These are phyloP conservation scores for Carex myosuroides DNA, from an alignment of 176 grass and related monocot genomes.

Conservation along the genomic window DNA sequence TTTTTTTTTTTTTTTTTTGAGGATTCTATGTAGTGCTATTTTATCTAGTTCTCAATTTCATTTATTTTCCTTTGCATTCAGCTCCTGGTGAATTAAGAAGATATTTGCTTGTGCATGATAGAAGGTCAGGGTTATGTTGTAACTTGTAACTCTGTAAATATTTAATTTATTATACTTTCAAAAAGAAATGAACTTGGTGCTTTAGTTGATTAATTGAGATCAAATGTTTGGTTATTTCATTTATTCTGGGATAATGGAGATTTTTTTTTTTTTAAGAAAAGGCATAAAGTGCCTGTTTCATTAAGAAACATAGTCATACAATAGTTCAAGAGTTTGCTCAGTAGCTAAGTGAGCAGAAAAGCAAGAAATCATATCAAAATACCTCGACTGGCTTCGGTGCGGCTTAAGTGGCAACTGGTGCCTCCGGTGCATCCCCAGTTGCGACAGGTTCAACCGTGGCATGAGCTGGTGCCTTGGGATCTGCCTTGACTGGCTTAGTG, in stretches of 20 bases:
- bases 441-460: no score
- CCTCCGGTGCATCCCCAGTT: no score
- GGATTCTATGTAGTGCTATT: background rate
- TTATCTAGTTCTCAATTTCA: background rate
- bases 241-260: background rate
- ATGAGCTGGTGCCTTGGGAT: no score
- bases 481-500: no score
- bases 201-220: slow-evolving; percentile 8
- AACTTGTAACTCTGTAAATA: background rate
- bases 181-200: background rate
- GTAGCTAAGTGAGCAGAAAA: no score
- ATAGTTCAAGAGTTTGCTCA: no score
- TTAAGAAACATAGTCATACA: no score
- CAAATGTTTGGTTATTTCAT: slow-evolving; percentile 13
- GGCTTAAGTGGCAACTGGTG: no score
- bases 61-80: slow-evolving; percentile 21
- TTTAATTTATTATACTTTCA: background rate
- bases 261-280: background rate
- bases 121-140: slow-evolving; percentile 70
- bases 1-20: background rate
- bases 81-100: slow-evolving; percentile 47
- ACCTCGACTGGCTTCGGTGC: no score
- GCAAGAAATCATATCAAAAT: no score
- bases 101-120: slow-evolving; percentile 63
- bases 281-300: no score